A percentile compares a stretch with the other conserved stretches of the same genome.
These are phyloP conservation scores for Aegle marmelos DNA, from an alignment of 345 rosid genomes.

Conservation along the genomic window DNA sequence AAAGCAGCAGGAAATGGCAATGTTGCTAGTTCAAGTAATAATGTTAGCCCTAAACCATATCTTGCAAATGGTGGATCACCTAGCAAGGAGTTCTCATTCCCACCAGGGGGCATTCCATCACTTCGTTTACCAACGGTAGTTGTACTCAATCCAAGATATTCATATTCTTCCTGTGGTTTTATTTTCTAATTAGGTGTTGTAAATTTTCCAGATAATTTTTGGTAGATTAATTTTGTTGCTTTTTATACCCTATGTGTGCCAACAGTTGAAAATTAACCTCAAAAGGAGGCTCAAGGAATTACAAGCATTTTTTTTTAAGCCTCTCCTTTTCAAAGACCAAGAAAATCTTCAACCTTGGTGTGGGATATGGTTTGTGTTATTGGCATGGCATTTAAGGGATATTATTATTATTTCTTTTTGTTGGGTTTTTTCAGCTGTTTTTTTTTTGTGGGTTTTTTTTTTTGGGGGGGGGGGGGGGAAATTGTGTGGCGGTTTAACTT, in stretches of 20 bases:
- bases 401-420: no score
- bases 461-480: neutral
- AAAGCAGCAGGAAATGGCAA: slow-evolving; percentile 68
- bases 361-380: slow-evolving; percentile 2
- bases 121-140: slow-evolving; percentile 92
- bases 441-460: no score
- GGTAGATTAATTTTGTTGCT: neutral
- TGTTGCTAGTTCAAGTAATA: slow-evolving; percentile 67
- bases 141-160: slow-evolving; percentile 26
- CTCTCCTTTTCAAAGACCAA: neutral
- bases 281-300: neutral
- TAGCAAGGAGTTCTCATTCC: slow-evolving; percentile 56
- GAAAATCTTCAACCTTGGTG: neutral
- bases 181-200: neutral
- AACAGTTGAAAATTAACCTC: neutral
- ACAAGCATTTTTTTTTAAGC: neutral
- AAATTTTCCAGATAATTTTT: neutral
- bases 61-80: slow-evolving; percentile 63
- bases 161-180: slow-evolving; percentile 1
- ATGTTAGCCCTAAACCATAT: slow-evolving; percentile 35
- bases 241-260: neutral
- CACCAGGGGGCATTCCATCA: slow-evolving; percentile 73
- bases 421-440: no score
- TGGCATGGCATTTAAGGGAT: neutral
- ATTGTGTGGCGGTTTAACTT: neutral